Base-by-base conservation (phyloP, 1,284 basidiomycete genomes). In the Veloboletus limbatus region DNA sequence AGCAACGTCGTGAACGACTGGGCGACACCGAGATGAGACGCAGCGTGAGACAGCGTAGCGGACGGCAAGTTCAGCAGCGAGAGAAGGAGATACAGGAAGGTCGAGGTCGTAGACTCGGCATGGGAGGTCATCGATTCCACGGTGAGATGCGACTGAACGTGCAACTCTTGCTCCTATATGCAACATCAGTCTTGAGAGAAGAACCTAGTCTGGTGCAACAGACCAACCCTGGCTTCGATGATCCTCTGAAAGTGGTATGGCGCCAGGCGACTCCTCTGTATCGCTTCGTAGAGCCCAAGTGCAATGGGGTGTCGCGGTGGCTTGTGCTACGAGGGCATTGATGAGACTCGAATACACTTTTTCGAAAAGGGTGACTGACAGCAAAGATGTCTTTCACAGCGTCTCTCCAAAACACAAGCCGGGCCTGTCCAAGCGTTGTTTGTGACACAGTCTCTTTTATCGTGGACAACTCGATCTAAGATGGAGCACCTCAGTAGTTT, bases 351-450 rank as follows among this genome's bases (percentile, higher is more conserved):
- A 34, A 45, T 45, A 44, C 43, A 45, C 33, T 40, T 8, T n/a
- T n/a, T n/a, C n/a, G n/a, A n/a, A 11, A 22, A 21, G 43, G 24
- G 35, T 17, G 36, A 75, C 81, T 62, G 62, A 88, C 90, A 59
- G 85, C 77, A 60, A 72, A 72, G 16, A 93, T 82, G 28, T 71
- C 75, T 56, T 85, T 86, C 32, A 96, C 63, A 1, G 89, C 85
- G 62, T 97, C 92, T 60, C 82, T 81, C 94, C 93, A 97, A 68
- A 95, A 97, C 65, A 95, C 88, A 73, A 92, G 84, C 54, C 92
- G 79, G 77, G 96, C 92, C 60, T 85, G 81, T 7, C 92, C 94
- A 51, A 97, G 82, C 21, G 83, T 76, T 30, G 83, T 71, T 56
- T 88, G 90, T 14, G 86, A 85, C 13, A 93, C 85, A 11, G 78